These are phyloP conservation scores for Coniochaeta sp. DNA, from an alignment of 2,329 filamentous ascomycete genomes.

Conservation along the genomic window DNA sequence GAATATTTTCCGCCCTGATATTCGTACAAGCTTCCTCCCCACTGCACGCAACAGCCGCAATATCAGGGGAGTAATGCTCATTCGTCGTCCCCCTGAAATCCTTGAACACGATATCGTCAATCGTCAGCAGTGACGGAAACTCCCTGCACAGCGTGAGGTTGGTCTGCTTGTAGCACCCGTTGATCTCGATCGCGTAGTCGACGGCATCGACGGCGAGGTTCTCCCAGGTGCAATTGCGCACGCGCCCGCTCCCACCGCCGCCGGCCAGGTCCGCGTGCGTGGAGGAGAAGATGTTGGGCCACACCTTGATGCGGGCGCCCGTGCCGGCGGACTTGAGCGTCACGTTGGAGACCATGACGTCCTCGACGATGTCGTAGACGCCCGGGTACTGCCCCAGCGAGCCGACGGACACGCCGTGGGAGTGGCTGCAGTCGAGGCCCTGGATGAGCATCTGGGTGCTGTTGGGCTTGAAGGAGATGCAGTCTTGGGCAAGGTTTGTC, in stretches of 20 bases:
- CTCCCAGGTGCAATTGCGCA: conserved; percentile 55
- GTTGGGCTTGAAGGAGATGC: conserved; percentile 58
- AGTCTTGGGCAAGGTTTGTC: conserved; percentile 33
- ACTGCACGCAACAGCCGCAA: conserved; percentile 17
- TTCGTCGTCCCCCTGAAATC: conserved; percentile 42
- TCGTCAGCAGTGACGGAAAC: conserved; percentile 45
- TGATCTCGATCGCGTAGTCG: conserved; percentile 54
- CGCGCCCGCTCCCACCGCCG: conserved; percentile 49
- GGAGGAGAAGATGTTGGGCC: conserved; percentile 16
- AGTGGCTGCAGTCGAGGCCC: conserved; percentile 28
- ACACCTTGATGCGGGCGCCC: conserved; percentile 59
- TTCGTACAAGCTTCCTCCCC: conserved; percentile 12
- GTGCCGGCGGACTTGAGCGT: conserved; percentile 26
- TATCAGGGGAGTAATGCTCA: conserved; percentile 14
- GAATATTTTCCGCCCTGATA: conserved; percentile 14
- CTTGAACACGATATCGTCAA: conserved; percentile 43
- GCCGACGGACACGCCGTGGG: conserved; percentile 55
- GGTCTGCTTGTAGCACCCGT: conserved; percentile 36
- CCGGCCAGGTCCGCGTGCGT: conserved; percentile 43
- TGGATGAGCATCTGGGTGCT: conserved; percentile 52
- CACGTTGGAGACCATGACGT: conserved; percentile 44
- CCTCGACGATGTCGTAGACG: conserved; percentile 51
- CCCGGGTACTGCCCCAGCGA: conserved; percentile 52
- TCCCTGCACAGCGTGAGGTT: conserved; percentile 55
- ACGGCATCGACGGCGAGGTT: conserved; percentile 49